phyloP scores from a whole-genome alignment of 176 grass and related monocot genomes.

The Cocos nucifera region DNA sequence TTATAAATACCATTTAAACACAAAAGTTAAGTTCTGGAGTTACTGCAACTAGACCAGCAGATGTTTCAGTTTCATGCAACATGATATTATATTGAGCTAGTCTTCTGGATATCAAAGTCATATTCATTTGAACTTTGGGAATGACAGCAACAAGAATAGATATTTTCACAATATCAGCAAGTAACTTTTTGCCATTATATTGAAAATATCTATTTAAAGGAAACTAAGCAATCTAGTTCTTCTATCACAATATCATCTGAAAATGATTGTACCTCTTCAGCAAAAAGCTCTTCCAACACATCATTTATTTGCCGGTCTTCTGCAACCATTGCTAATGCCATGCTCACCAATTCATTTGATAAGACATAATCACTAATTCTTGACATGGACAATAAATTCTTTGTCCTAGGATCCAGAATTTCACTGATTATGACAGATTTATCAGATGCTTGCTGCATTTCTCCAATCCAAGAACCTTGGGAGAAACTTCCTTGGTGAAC shows the following conservation, averaged over 20 bases:
- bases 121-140: no score
- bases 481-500: constrained; percentile 38
- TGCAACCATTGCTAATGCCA: constrained; percentile 74
- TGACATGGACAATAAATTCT: constrained; percentile 61
- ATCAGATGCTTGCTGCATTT: constrained; percentile 70
- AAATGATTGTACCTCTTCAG: constrained; percentile 41
- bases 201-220: no score
- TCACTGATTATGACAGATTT: constrained; percentile 81
- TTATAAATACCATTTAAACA: no score
- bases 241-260: background rate
- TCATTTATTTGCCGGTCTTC: constrained; percentile 74
- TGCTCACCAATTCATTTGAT: constrained; percentile 81
- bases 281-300: constrained; percentile 70
- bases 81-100: no score
- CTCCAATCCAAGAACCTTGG: constrained; percentile 80
- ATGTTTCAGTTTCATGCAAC: no score
- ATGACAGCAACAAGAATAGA: no score
- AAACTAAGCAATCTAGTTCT: no score
- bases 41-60: no score
- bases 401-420: constrained; percentile 74
- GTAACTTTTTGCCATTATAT: background rate
- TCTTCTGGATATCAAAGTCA: no score
- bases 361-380: constrained; percentile 75
- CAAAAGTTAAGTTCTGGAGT: no score
- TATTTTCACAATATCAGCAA: no score